These are phyloP conservation scores for Boletus pseudo-olivaceus DNA, from an alignment of 768 basidiomycete genomes.

Conservation along the genomic window DNA sequence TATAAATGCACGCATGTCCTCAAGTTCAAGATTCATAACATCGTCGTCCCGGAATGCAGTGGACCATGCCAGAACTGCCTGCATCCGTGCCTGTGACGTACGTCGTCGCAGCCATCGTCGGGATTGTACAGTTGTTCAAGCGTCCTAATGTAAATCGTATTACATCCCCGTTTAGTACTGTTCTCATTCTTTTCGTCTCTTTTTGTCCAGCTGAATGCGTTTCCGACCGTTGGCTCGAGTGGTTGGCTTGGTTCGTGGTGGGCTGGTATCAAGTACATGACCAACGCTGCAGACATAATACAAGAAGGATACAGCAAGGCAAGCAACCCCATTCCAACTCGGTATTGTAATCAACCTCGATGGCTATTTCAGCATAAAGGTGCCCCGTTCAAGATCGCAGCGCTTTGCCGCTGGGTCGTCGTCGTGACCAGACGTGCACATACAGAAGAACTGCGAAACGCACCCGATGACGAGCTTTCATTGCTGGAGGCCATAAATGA, in stretches of 20 bases:
- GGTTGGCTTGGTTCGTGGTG: too few relatives aligned
- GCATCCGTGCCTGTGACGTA: not conserved
- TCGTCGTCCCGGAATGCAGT: not conserved
- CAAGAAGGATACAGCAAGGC: slow-evolving; percentile 33
- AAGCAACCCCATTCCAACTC: not conserved
- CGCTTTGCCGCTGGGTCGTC: slow-evolving; percentile 35
- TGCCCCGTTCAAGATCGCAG: slow-evolving; percentile 30
- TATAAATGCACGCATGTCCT: too few relatives aligned
- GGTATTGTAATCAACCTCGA: not conserved
- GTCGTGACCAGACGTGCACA: slow-evolving; percentile 29
- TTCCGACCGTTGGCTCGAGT: too few relatives aligned
- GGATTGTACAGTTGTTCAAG: not conserved
- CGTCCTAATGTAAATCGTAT: not conserved
- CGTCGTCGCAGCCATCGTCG: not conserved
- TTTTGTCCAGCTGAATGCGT: slow-evolving; percentile 18
- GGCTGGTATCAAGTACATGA: slow-evolving; percentile 14
- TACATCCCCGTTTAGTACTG: not conserved
- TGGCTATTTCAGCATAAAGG: slow-evolving; percentile 19
- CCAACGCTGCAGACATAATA: slow-evolving; percentile 18
- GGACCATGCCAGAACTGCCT: not conserved
- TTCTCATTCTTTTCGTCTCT: not conserved
- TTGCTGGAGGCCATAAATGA: slow-evolving; percentile 29
- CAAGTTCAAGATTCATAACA: not conserved
- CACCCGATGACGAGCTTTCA: slow-evolving; percentile 37
- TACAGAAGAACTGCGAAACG: slow-evolving; percentile 39